Conservation (phyloP, 2,329 filamentous ascomycete species). For the Purpureocillium lavendulum region DNA sequence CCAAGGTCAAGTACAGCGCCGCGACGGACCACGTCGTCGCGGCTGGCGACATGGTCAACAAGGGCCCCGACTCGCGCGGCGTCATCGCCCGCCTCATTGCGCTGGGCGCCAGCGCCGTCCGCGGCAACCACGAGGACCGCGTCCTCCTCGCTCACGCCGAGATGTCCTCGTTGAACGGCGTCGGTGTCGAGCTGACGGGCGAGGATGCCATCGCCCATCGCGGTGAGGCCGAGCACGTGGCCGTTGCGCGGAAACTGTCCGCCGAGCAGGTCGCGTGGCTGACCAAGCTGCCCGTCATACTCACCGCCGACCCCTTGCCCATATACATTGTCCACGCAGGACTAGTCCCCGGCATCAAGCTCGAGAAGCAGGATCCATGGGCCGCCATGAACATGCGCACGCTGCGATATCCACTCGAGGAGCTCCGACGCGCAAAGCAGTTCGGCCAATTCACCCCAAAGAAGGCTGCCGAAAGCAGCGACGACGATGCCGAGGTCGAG, state of each 20-base stretch:
- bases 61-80: slow-evolving; percentile 74
- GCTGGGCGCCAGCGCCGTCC: slow-evolving; percentile 69
- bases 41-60: slow-evolving; percentile 72
- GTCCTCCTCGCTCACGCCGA: slow-evolving; percentile 58
- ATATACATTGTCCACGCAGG: slow-evolving; percentile 77
- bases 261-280: slow-evolving; percentile 61
- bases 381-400: slow-evolving; percentile 91
- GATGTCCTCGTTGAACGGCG: slow-evolving; percentile 14
- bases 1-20: slow-evolving; percentile 53
- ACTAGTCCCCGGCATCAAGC: slow-evolving; percentile 64
- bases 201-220: slow-evolving; percentile 18
- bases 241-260: slow-evolving; percentile 44
- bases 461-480: slow-evolving; percentile 8
- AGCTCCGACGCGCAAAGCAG: slow-evolving; percentile 26
- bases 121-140: slow-evolving; percentile 88
- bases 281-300: slow-evolving; percentile 64
- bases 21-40: slow-evolving; percentile 63
- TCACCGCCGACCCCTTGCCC: slow-evolving; percentile 58
- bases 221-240: slow-evolving; percentile 33
- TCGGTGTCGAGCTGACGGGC: slow-evolving; percentile 15
- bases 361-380: slow-evolving; percentile 65
- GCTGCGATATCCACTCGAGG: slow-evolving; percentile 46
- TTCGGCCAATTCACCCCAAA: slow-evolving; percentile 3
- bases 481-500: not conserved
- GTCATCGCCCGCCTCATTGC: slow-evolving; percentile 69